Conservation (phyloP, 805 yeast genomes). For the Ogataea corticis region DNA sequence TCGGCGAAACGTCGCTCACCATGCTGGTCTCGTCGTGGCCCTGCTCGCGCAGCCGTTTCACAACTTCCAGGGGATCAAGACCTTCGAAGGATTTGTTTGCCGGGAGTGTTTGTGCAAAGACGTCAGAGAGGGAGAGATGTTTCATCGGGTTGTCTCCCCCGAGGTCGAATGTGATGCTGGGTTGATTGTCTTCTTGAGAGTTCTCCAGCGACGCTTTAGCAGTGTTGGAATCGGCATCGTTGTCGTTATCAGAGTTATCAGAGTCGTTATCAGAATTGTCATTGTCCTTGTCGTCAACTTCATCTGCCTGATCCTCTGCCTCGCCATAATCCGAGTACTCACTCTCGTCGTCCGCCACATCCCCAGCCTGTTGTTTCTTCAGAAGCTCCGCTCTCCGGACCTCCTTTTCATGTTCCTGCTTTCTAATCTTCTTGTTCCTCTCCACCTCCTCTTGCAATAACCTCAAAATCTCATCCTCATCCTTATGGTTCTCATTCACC, state of each 20-base stretch:
- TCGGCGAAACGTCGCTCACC: slow-evolving; percentile 9
- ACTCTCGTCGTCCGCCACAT: slow-evolving; percentile 29
- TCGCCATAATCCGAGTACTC: slow-evolving; percentile 30
- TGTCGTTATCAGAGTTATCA: slow-evolving; percentile 22
- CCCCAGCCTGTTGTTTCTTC: slow-evolving; percentile 13
- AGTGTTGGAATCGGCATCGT: slow-evolving; percentile 18
- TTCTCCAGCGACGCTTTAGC: not conserved
- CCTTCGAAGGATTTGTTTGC: slow-evolving; percentile 21
- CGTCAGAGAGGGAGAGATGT: slow-evolving; percentile 27
- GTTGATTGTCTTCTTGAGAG: slow-evolving; percentile 1
- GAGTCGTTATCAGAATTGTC: too few relatives aligned
- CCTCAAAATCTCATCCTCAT: slow-evolving; percentile 23
- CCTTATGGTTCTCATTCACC: slow-evolving; percentile 4
- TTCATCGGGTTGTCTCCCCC: slow-evolving; percentile 13
- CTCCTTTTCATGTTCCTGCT: slow-evolving; percentile 18
- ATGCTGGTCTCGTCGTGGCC: slow-evolving; percentile 23
- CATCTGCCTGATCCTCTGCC: slow-evolving; percentile 21
- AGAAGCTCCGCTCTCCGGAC: slow-evolving; percentile 16
- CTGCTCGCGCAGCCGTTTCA: slow-evolving; percentile 19
- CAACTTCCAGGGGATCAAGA: slow-evolving; percentile 19
- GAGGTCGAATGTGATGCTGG: slow-evolving; percentile 18
- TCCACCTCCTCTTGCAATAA: slow-evolving; percentile 26
- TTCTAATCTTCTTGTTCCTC: slow-evolving; percentile 14
- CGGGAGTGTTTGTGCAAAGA: slow-evolving; percentile 27
- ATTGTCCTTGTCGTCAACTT: slow-evolving; percentile 26